Conservation (phyloP, 768 basidiomycete genomes). For the Kwoniella sp. region DNA sequence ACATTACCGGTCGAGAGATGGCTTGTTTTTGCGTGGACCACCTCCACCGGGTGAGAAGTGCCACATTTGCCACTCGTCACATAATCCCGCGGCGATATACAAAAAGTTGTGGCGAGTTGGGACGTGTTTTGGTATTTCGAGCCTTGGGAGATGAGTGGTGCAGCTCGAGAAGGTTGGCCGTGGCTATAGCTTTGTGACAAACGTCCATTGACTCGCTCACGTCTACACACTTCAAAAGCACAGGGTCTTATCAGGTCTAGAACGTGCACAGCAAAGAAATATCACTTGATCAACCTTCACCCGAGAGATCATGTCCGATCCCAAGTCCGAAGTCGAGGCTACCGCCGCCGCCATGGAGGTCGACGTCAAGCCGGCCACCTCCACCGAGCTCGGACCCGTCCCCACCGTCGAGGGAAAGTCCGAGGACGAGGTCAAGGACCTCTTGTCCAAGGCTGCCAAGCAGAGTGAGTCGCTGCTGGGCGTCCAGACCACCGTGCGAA, state of each 20-base stretch:
- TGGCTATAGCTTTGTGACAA: neutral
- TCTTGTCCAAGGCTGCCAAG: constrained; percentile 36
- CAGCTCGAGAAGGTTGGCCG: neutral
- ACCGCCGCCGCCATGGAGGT: constrained; percentile 15
- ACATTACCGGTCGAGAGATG: neutral
- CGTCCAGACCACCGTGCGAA: neutral
- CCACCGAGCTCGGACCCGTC: constrained; percentile 14
- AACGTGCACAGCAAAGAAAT: neutral
- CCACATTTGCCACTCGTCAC: constrained; percentile 13
- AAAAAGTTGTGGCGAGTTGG: neutral
- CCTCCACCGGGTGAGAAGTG: constrained; percentile 6
- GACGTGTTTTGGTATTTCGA: constrained; percentile 8
- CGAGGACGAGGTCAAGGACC: constrained; percentile 38
- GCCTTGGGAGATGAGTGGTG: neutral
- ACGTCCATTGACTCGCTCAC: neutral
- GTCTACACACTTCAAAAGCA: constrained; percentile 4
- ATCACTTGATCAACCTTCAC: neutral
- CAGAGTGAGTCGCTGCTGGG: constrained; percentile 37
- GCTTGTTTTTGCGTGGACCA: neutral
- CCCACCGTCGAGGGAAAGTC: constrained; percentile 38
- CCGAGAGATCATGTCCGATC: constrained; percentile 6
- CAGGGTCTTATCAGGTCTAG: neutral
- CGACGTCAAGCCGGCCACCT: constrained; percentile 18
- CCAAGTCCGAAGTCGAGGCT: constrained; percentile 13
- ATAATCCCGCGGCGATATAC: constrained; percentile 6